Evolutionary conservation across 2,329 filamentous ascomycete species (phyloP), one percentile per base, ranked within the genome.

Genomic region (Trichoderma sp.): DNA sequence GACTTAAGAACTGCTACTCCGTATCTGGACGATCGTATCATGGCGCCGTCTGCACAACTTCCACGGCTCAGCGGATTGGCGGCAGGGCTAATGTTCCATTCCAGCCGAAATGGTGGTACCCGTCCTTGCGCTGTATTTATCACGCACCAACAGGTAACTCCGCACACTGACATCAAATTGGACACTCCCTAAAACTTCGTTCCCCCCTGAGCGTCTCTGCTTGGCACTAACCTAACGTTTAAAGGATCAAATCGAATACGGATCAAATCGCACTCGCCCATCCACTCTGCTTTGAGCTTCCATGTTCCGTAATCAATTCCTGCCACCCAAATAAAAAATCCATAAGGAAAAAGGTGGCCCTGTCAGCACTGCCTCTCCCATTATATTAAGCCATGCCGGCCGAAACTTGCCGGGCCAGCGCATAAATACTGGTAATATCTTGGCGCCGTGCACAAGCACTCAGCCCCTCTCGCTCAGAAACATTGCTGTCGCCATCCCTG

Each of bases 291-390:
- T 13, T 13, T 28, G 11, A 23, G 47, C n/a, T n/a, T 34, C 13
- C 23, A 36, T 66, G n/a, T n/a, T 34, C 13, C 23, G 36, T 66
- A 30, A 30, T 69, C 59, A 61, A 61, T 50, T 69, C 66, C 66
- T 39, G 57, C 55, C 43, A 23, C 63, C 63, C 15, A 39, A 36
- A 15, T 11, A 39, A 34, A 61, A 36, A 61, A 9, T 6, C 11
- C 3, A 23, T 23, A 36, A 13, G 50, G 26, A 65, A 65, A 66
- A 36, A 55, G 63, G 43, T 53, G 63, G 30, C 47, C 66, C 39
- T 62, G 66, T 69, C 66, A 69, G 66, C 66, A 69, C 66, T 61
- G 66, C 66, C 66, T 69, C 66, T 26, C 20, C 66, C 36, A 34
- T 69, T 26, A 68, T 59, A 59, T 61, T 50, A 69, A 68, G 36